phyloP scores from a whole-genome alignment of 108 stramenopile species.

The Fistulifera pelliculosa region DNA sequence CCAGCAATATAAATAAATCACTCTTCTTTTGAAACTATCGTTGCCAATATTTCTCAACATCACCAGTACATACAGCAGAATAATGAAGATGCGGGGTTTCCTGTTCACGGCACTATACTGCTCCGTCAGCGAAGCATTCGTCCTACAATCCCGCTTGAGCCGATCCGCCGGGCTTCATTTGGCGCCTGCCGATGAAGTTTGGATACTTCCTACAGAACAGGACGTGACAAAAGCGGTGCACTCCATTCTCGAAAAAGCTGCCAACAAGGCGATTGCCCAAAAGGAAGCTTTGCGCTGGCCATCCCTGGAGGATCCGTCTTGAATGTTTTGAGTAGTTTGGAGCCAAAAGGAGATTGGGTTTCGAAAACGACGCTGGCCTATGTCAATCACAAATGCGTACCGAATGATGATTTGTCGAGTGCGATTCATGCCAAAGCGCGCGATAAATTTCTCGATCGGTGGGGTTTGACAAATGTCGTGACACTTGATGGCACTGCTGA shows the following conservation, averaged over 20 bases:
- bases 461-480: slow-evolving; percentile 42
- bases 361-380: slow-evolving; percentile 53
- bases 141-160: no score
- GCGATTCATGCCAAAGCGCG: slow-evolving; percentile 74
- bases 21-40: no score
- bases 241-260: slow-evolving; percentile 26
- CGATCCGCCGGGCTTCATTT: no score
- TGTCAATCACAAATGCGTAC: slow-evolving; percentile 81
- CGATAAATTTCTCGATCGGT: slow-evolving; percentile 43
- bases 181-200: no score
- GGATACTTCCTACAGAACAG: no score
- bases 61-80: no score
- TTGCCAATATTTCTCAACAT: no score
- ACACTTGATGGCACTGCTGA: slow-evolving; percentile 42
- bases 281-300: slow-evolving; percentile 59
- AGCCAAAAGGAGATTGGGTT: slow-evolving; percentile 36
- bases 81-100: no score
- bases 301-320: slow-evolving; percentile 78
- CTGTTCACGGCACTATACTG: no score
- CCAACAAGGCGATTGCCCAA: slow-evolving; percentile 40
- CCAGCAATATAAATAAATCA: no score
- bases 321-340: slow-evolving; percentile 38
- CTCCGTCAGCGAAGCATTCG: no score
- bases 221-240: no score
- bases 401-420: slow-evolving; percentile 35